Conservation (phyloP, 2,329 filamentous ascomycete species). For the Endoconidiophora polonica region DNA sequence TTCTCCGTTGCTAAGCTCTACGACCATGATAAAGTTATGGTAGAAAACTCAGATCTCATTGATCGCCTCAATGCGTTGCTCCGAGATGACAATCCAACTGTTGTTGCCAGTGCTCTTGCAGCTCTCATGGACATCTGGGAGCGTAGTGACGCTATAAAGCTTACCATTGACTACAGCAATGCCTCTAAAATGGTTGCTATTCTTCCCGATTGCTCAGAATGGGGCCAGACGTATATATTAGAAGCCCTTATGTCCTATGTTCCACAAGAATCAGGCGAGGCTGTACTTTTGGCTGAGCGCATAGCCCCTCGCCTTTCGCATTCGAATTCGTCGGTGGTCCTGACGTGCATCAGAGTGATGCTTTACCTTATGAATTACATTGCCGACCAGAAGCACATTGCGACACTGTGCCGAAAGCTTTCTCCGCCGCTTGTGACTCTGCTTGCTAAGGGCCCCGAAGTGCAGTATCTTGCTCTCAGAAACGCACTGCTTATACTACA, state of each 20-base stretch:
- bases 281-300: slow-evolving; percentile 75
- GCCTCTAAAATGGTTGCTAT: slow-evolving; percentile 98
- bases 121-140: slow-evolving; percentile 97
- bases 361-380: slow-evolving; percentile 99
- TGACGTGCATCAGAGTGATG: slow-evolving; percentile 91
- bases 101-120: slow-evolving; percentile 85
- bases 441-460: slow-evolving; percentile 87
- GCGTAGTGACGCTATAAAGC: slow-evolving; percentile 87
- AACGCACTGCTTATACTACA: slow-evolving; percentile 92
- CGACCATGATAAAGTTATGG: slow-evolving; percentile 81
- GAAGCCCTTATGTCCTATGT: slow-evolving; percentile 97
- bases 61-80: slow-evolving; percentile 79
- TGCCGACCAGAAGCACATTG: slow-evolving; percentile 73
- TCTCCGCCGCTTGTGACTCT: slow-evolving; percentile 90
- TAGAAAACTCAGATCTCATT: slow-evolving; percentile 83
- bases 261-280: slow-evolving; percentile 77
- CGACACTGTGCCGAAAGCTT: slow-evolving; percentile 74
- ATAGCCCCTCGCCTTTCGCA: slow-evolving; percentile 93
- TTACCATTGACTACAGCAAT: slow-evolving; percentile 94
- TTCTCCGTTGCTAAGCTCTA: slow-evolving; percentile 96
- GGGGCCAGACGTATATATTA: slow-evolving; percentile 96
- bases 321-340: slow-evolving; percentile 87
- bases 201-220: slow-evolving; percentile 91
- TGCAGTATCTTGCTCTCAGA: slow-evolving; percentile 89
- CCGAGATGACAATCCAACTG: slow-evolving; percentile 90